Evolutionary conservation across 164 flowering plant species (phyloP).

Genomic region (Cinnamomum chago): DNA sequence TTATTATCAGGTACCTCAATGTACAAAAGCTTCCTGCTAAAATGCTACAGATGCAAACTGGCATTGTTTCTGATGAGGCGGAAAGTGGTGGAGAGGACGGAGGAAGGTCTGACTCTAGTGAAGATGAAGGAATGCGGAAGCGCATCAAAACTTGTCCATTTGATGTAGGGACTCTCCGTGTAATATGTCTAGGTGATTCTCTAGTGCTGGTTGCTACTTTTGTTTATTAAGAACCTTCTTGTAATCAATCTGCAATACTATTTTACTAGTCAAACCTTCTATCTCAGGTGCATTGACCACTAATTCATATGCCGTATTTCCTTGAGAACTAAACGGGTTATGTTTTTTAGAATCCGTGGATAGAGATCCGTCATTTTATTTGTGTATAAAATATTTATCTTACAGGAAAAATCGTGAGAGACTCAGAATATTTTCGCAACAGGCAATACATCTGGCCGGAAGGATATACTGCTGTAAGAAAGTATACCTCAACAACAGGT

Average conservation of each 20-base stretch:
- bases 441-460: slow-evolving; percentile 60
- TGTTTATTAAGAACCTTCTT: background rate
- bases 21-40: slow-evolving; percentile 65
- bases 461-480: slow-evolving; percentile 71
- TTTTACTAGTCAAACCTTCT: background rate
- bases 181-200: slow-evolving; percentile 57
- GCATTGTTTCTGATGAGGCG: slow-evolving; percentile 25
- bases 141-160: slow-evolving; percentile 31
- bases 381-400: slow-evolving; percentile 7
- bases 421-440: slow-evolving; percentile 54
- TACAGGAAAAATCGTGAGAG: slow-evolving; percentile 64
- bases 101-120: slow-evolving; percentile 35
- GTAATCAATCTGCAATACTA: background rate
- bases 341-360: background rate
- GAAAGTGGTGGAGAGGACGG: slow-evolving; percentile 46
- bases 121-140: slow-evolving; percentile 24
- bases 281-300: background rate
- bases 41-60: slow-evolving; percentile 54
- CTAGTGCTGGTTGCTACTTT: background rate
- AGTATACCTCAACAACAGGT: slow-evolving; percentile 57
- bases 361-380: slow-evolving; percentile 4
- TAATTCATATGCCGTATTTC: background rate
- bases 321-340: background rate
- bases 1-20: slow-evolving; percentile 58
- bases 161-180: slow-evolving; percentile 52